Conservation (phyloP, 495 filamentous ascomycete species). For the Aspergillus cristatus region DNA sequence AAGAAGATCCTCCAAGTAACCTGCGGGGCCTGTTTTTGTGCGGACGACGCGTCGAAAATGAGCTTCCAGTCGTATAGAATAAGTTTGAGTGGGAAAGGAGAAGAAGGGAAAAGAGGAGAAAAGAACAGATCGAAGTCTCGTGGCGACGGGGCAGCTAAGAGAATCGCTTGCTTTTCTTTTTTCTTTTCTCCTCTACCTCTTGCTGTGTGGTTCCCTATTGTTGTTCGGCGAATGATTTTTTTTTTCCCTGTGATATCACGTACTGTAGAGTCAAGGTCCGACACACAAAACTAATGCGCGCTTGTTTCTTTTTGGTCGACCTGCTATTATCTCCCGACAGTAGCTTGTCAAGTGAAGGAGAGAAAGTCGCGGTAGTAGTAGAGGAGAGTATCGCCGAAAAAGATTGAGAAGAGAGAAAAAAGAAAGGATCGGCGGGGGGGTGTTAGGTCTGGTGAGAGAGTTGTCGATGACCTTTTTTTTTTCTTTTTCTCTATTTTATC, state of each 20-base stretch:
- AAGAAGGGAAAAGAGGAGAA: slow-evolving; percentile 8
- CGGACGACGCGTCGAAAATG: slow-evolving; percentile 22
- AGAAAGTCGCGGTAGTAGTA: slow-evolving; percentile 1
- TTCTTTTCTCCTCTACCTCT: too few species aligned
- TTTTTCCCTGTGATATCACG: too few species aligned
- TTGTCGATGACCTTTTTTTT: too few species aligned
- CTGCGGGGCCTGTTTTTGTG: slow-evolving; percentile 15
- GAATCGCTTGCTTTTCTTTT: too few species aligned
- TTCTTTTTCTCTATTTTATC: too few species aligned
- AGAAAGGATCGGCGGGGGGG: slow-evolving; percentile 12
- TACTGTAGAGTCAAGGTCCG: too few species aligned
- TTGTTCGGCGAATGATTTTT: neutral
- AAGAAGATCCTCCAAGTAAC: slow-evolving; percentile 14
- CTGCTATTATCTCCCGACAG: slow-evolving; percentile 13
- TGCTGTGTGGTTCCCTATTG: neutral
- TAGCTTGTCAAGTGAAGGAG: neutral
- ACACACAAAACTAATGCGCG: neutral
- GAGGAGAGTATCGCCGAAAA: too few species aligned
- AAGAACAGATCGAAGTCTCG: slow-evolving; percentile 8
- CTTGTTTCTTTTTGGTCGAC: slow-evolving; percentile 3
- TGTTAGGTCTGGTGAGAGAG: too few species aligned
- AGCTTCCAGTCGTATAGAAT: slow-evolving; percentile 8
- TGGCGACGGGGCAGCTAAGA: too few species aligned
- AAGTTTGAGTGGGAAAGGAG: slow-evolving; percentile 6
- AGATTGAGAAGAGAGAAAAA: slow-evolving; percentile 9